Percentiles rank a stretch among this genome's conserved stretches.
Evolutionary conservation across 108 stramenopile genomes (phyloP).

Genomic region (Cyclotella baltica): DNA sequence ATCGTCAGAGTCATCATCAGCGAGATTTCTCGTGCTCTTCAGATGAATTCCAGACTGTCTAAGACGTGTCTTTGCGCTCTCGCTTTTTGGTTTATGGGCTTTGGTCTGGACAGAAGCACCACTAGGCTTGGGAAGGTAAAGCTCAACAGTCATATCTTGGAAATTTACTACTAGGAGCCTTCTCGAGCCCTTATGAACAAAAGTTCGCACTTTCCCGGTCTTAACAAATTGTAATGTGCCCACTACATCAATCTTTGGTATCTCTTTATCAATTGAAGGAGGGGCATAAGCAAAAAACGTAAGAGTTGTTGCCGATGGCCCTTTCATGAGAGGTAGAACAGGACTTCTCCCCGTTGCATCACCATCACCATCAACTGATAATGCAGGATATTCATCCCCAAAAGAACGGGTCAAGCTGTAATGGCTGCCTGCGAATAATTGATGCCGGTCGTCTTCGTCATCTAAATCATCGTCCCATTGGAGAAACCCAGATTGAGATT

Average conservation of each 20-base stretch:
- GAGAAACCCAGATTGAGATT: constrained; percentile 3
- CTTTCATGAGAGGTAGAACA: constrained; percentile 11
- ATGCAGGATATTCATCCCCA: background rate
- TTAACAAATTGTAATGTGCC: constrained; percentile 28
- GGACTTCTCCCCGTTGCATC: background rate
- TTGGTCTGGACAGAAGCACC: constrained; percentile 1
- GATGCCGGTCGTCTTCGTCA: background rate
- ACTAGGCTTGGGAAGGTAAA: constrained; percentile 17
- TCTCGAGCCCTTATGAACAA: constrained; percentile 30
- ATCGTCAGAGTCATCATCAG: constrained; percentile 1
- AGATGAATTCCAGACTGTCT: background rate
- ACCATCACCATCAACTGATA: background rate
- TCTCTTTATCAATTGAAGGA: constrained; percentile 40
- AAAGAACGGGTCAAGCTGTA: background rate
- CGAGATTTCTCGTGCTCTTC: background rate
- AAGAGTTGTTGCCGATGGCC: constrained; percentile 22
- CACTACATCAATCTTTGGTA: constrained; percentile 42
- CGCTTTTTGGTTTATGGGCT: background rate
- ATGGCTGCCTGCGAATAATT: background rate
- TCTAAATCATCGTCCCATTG: constrained; percentile 3
- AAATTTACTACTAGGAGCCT: constrained; percentile 35
- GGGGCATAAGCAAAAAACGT: constrained; percentile 29
- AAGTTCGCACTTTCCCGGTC: constrained; percentile 34
- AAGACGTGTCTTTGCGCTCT: background rate
- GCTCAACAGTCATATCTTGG: constrained; percentile 37